These are phyloP conservation scores for Sugiyamaella marilandica DNA, from an alignment of 805 yeast species.

Conservation along the genomic window DNA sequence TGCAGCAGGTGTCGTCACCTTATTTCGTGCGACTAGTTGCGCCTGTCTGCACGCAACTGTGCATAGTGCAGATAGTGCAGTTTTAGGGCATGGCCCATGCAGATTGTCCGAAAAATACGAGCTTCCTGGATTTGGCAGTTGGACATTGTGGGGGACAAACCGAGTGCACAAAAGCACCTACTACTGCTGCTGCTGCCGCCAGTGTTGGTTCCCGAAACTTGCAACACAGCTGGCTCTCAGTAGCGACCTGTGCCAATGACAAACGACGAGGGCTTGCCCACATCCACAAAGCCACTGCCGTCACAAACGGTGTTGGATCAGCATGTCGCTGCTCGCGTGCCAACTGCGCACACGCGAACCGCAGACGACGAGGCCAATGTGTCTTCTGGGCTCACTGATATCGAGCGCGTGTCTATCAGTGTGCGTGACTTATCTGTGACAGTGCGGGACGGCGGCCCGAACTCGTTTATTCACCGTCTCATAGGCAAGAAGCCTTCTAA, in stretches of 20 bases:
- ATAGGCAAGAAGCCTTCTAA: background rate
- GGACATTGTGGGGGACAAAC: background rate
- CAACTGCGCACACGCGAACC: background rate
- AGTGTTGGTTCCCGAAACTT: too few species aligned
- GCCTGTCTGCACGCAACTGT: too few species aligned
- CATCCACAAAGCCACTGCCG: background rate
- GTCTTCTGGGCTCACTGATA: background rate
- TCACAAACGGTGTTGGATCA: background rate
- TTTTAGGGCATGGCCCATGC: background rate
- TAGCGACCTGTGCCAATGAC: too few species aligned
- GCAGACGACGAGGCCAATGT: background rate
- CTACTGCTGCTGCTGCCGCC: too few species aligned
- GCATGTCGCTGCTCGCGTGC: background rate
- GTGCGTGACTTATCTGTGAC: constrained; percentile 9
- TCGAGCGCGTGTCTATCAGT: constrained; percentile 5
- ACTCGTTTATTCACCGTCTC: background rate
- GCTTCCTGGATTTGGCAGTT: background rate
- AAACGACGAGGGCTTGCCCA: background rate
- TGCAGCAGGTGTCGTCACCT: too few species aligned
- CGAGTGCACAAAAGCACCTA: too few species aligned
- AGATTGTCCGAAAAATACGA: background rate
- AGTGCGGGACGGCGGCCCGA: background rate
- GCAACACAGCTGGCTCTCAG: too few species aligned
- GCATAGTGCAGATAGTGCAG: too few species aligned
- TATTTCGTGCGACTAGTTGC: too few species aligned